Base-by-base conservation (phyloP, 768 basidiomycete genomes). In the Chalciporus sphaerocephalus region DNA sequence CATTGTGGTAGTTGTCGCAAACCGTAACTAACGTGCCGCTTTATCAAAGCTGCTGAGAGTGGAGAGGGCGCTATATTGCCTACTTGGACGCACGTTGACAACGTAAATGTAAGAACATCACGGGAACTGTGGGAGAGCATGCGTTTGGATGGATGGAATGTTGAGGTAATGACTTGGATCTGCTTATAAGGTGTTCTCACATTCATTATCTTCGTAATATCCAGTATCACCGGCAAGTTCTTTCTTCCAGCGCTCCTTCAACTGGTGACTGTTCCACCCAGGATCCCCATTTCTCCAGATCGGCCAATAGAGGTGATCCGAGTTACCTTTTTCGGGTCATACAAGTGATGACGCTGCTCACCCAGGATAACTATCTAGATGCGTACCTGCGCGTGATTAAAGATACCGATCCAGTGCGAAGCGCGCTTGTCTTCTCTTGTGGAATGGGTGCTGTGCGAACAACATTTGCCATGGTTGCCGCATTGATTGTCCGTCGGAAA, bases 401-500 rank as follows among this genome's bases (percentile, higher is more conserved):
- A 51, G 66, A 76, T 30, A 79, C 86, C 0, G 89, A 95, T 56
- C 94, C 95, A 2, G 68, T 85, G 4, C 72, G 73, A 15, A 92
- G 92, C 0, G 83, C 87, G 0, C 71, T 98, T 16, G 87, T 98
- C 4, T 97, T 98, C 64, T 92, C 88, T 39, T 97, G 95, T 62
- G 95, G 96, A 24, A 92, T 95, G 83, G 96, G 96, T 36, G 92
- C 91, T 2, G 94, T 97, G 1, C 79, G 95, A 16, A 94, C 93
- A 2, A 97, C 94, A 0, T 98, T 96, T 60, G 92, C 91, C 3
- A 98, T 98, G 96, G 79, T 85, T n/a, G 90, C 92, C 6, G 93
- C 95, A 1, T 81, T 84, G 46, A 73, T 99, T 27, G 75, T 97
- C 2, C 74, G 95, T 34, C 74, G 95, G 38, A 88, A 85, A 57